Conservation (phyloP, 2,329 filamentous ascomycete genomes). For the Cryphonectria parasitica region DNA sequence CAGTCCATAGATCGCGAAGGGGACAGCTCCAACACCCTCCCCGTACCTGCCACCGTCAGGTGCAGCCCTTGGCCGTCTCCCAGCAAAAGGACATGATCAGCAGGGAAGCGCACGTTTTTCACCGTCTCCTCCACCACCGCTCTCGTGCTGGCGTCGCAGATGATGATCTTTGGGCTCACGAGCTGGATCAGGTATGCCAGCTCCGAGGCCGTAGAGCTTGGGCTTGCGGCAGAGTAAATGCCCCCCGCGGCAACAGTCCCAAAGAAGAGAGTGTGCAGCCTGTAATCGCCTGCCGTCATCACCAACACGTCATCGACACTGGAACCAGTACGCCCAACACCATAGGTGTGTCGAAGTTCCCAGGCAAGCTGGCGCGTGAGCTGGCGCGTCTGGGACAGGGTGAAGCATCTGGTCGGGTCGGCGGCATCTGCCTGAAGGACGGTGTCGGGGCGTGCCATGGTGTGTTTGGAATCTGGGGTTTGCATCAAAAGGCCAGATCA, state of each 20-base stretch:
- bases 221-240: conserved; percentile 59
- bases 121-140: conserved; percentile 41
- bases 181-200: conserved; percentile 50
- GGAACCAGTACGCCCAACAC: conserved; percentile 53
- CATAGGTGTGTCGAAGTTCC: conserved; percentile 56
- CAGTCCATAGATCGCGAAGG: conserved; percentile 49
- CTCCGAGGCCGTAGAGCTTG: conserved; percentile 54
- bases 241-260: conserved; percentile 62
- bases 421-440: conserved; percentile 61
- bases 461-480: conserved; percentile 39
- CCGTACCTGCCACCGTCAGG: conserved; percentile 37
- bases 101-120: conserved; percentile 5
- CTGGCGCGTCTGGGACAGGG: conserved; percentile 52
- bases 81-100: conserved; percentile 35
- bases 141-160: conserved; percentile 53
- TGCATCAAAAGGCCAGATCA: background rate
- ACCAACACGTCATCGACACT: conserved; percentile 59
- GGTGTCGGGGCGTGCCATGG: conserved; percentile 48
- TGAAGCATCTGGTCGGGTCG: conserved; percentile 57
- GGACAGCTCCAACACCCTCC: conserved; percentile 40
- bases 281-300: conserved; percentile 59
- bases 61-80: conserved; percentile 27
- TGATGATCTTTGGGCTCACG: conserved; percentile 43
- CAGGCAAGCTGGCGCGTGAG: conserved; percentile 58
- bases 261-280: conserved; percentile 58